Base-by-base conservation (phyloP, 495 filamentous ascomycete genomes). In the Amorphotheca resinae region DNA sequence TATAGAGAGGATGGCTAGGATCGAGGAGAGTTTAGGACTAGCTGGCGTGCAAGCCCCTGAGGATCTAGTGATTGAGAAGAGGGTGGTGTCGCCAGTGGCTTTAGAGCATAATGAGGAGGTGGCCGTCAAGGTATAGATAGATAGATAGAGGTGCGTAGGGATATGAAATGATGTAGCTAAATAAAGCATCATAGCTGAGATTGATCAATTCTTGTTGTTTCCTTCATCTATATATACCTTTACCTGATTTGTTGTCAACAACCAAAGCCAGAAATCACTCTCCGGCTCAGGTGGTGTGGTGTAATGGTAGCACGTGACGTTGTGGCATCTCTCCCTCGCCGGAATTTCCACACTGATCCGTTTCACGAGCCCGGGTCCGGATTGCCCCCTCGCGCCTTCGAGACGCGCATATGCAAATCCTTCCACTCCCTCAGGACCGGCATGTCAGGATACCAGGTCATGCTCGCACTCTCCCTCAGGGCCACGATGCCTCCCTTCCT, bases 81-180 rank as follows among this genome's bases (percentile, higher is more conserved):
- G 11, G 69, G 70, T 45, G 80, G 79, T 44, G 75, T 12, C 15
- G 32, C 9, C 32, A 9, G 32, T 34, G 7, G 15, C 4, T n/a
- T 34, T n/a, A n/a, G 32, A 34, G 32, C 9, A 17, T 12, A 12
- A 6, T 30, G 25, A 30, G 25, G 25, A 30, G 12, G 25, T 30
- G 25, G n/a, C n/a, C n/a, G n/a, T n/a, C n/a, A n/a, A n/a, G n/a
- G n/a, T n/a, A n/a, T n/a, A n/a, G n/a, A n/a, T n/a, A n/a, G n/a
- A n/a, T n/a, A n/a, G n/a, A n/a, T n/a, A n/a, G n/a, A n/a, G n/a
- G n/a, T n/a, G n/a, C n/a, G n/a, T n/a, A n/a, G n/a, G n/a, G n/a
- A n/a, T n/a, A n/a, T n/a, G n/a, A n/a, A n/a, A n/a, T n/a, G n/a
- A n/a, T n/a, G n/a, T n/a, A n/a, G n/a, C n/a, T n/a, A n/a, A n/a